These are phyloP conservation scores for Salix udensis DNA, from an alignment of 345 rosid species.

Conservation along the genomic window DNA sequence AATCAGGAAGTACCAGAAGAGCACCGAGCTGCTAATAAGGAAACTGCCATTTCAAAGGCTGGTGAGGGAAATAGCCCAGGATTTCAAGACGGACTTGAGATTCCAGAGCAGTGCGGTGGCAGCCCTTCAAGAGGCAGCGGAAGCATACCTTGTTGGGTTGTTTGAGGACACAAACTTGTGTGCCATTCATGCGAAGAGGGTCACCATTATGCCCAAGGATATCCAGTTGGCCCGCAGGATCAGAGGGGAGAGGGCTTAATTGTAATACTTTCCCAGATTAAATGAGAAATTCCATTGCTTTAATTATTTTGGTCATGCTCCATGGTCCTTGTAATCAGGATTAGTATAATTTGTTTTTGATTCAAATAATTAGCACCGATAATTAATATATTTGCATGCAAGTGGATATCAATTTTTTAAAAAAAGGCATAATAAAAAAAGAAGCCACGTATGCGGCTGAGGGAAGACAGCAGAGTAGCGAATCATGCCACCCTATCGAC, in stretches of 20 bases:
- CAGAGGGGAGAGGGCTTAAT: conserved; percentile 23
- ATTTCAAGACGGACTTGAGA: conserved; percentile 23
- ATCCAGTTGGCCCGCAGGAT: conserved; percentile 25
- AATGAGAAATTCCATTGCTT: too few species aligned
- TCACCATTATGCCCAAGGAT: conserved; percentile 25
- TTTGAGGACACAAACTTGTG: conserved; percentile 25
- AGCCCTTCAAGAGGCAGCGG: conserved; percentile 24
- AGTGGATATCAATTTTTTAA: too few species aligned
- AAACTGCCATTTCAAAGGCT: conserved; percentile 24
- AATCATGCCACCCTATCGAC: too few species aligned
- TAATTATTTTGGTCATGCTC: too few species aligned
- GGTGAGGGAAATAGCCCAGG: conserved; percentile 28
- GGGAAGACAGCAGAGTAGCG: too few species aligned
- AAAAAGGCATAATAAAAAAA: too few species aligned
- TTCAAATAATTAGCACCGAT: too few species aligned
- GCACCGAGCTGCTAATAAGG: conserved; percentile 22
- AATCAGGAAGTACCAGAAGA: conserved; percentile 28
- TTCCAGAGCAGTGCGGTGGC: conserved; percentile 25
- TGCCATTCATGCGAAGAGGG: conserved; percentile 24
- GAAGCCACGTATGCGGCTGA: too few species aligned
- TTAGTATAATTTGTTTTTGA: too few species aligned
- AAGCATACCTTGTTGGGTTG: conserved; percentile 22
- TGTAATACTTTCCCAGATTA: too few species aligned
- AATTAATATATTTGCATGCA: too few species aligned
- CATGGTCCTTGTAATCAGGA: too few species aligned